Evolutionary conservation across 768 basidiomycete species (phyloP).

Genomic region (Suillus spraguei): DNA sequence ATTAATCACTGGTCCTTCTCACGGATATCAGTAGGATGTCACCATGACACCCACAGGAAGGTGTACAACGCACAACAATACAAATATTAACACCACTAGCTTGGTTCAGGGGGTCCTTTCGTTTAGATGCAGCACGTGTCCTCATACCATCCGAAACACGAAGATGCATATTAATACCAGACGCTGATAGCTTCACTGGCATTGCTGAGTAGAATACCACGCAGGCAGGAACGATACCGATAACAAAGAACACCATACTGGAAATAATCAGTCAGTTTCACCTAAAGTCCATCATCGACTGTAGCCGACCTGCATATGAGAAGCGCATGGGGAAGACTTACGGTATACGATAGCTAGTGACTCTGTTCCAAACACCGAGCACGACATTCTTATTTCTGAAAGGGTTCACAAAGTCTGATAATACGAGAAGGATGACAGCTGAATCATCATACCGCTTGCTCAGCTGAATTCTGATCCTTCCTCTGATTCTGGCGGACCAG

Average conservation of each 20-base stretch:
- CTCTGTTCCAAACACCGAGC: slow-evolving; percentile 24
- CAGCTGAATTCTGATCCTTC: slow-evolving; percentile 23
- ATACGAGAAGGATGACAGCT: slow-evolving; percentile 7
- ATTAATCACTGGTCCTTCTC: too few relatives aligned
- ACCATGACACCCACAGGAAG: too few relatives aligned
- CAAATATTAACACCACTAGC: too few relatives aligned
- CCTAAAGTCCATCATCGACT: neutral
- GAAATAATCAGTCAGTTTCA: neutral
- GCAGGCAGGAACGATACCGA: neutral
- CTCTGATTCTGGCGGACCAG: slow-evolving; percentile 40
- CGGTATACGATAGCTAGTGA: slow-evolving; percentile 30
- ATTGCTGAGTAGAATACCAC: neutral
- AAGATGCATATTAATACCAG: neutral
- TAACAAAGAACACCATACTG: slow-evolving; percentile 11
- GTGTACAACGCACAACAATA: too few relatives aligned
- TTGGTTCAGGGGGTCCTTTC: too few relatives aligned
- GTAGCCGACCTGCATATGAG: slow-evolving; percentile 33
- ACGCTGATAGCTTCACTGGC: neutral
- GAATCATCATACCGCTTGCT: slow-evolving; percentile 30
- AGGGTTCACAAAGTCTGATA: neutral
- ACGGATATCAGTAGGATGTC: too few relatives aligned
- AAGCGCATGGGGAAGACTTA: slow-evolving; percentile 32
- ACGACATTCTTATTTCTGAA: slow-evolving; percentile 10
- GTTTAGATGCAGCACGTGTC: too few relatives aligned
- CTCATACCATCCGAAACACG: neutral